Base-by-base conservation (phyloP, 371 early-diverging fungal genomes). In the Syncephalastrum monosporum region DNA sequence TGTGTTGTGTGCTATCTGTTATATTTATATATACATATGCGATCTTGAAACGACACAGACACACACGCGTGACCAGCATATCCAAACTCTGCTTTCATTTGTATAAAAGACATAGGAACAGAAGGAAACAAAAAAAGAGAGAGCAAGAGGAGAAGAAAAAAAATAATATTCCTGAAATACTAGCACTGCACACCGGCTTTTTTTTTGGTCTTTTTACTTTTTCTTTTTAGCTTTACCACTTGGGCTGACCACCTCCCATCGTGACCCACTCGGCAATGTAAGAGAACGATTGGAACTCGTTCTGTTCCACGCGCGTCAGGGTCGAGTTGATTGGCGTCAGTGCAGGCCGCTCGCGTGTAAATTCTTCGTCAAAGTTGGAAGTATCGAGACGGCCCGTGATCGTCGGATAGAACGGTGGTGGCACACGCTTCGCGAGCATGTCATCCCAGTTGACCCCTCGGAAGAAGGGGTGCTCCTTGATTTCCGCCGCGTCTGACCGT, bases 291-390 rank as follows among this genome's bases (percentile, higher is more conserved):
- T 84, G 68, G 71, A 98, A 98, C 75, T 97, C 94, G 67, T 89
- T 87, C 74, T 98, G 96, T 69, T 95, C 92, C 4, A 81, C 81
- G n/a, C 77, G 74, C 7, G 83, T 83, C 50, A 97, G 74, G 23
- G 86, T 84, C 55, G 87, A 86, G 56, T 91, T 86, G 47, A 91
- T 86, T 0, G 97, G 95, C 15, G 98, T 97, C 58, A 98, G 68
- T 4, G 91, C 91, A 6, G 97, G 96, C 53, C 79, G 72, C 79
- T 98, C 97, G 42, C 86, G 80, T 8, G 96, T 98, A 60, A 98
- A 96, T 72, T 97, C 97, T 45, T 86, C 85, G 57, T 93, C 98
- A 86, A 98, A 98, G 82, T 96, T 96, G 55, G 96, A 94, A 8
- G 90, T 89, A 71, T 98, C 98, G 14, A 87, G 84, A 33, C 88